These are phyloP conservation scores for Colletotrichum liaoningense DNA, from an alignment of 2,329 filamentous ascomycete species.

Conservation along the genomic window DNA sequence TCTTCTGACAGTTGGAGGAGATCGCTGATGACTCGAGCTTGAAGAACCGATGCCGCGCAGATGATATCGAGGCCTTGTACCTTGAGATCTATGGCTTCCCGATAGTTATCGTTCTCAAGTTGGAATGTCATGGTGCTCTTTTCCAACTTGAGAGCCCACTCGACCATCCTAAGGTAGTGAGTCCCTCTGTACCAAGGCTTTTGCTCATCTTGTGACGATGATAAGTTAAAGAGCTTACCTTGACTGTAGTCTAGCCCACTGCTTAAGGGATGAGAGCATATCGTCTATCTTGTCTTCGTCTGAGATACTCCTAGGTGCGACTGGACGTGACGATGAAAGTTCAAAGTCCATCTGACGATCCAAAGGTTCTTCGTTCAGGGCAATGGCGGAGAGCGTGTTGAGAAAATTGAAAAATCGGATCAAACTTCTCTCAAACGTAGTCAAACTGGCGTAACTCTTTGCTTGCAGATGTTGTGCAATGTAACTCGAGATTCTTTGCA, in stretches of 20 bases:
- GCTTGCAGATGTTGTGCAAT: neutral
- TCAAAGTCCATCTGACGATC: neutral
- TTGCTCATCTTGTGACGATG: neutral
- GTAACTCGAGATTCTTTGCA: neutral
- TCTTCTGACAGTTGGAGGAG: neutral
- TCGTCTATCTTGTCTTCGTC: neutral
- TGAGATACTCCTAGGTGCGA: neutral
- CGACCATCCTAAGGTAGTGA: neutral
- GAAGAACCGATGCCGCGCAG: neutral
- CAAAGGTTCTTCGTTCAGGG: neutral
- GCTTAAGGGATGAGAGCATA: constrained; percentile 5
- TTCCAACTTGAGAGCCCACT: neutral
- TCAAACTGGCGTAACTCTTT: neutral
- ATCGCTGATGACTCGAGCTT: neutral
- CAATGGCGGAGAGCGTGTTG: neutral
- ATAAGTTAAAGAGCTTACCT: neutral
- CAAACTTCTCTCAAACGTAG: neutral
- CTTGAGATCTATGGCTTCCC: neutral
- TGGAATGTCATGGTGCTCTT: neutral
- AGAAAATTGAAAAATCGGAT: constrained; percentile 10
- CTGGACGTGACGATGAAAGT: neutral
- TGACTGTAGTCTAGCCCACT: constrained; percentile 13
- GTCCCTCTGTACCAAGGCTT: no score
- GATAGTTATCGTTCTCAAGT: neutral
- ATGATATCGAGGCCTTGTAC: constrained; percentile 10